Evolutionary conservation across 495 filamentous ascomycete genomes (phyloP).

Genomic region (Penicillium silybi): DNA sequence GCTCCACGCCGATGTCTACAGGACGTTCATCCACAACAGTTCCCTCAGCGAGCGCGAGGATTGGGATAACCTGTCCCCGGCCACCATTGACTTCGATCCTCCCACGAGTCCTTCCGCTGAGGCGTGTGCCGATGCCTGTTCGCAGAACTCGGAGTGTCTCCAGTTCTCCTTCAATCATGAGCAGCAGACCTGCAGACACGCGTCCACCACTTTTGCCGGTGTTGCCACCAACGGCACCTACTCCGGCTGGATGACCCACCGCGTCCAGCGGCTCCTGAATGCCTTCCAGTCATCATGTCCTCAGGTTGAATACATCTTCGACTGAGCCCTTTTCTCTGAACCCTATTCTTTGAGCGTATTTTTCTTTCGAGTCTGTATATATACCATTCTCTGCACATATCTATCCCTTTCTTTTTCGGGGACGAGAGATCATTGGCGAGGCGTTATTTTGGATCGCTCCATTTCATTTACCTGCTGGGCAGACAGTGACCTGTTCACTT

Average conservation of each 20-base stretch:
- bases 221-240: slow-evolving; percentile 17
- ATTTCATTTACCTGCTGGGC: slow-evolving; percentile 7
- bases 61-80: slow-evolving; percentile 32
- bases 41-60: slow-evolving; percentile 17
- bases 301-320: slow-evolving; percentile 25
- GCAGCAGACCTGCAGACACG: slow-evolving; percentile 27
- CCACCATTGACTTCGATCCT: slow-evolving; percentile 16
- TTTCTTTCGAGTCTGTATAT: slow-evolving; percentile 6
- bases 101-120: slow-evolving; percentile 22
- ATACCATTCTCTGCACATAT: slow-evolving; percentile 11
- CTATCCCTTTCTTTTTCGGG: not conserved
- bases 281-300: slow-evolving; percentile 26
- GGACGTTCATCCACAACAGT: slow-evolving; percentile 21
- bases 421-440: slow-evolving; percentile 13
- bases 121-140: slow-evolving; percentile 35
- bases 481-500: slow-evolving; percentile 5
- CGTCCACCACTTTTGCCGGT: slow-evolving; percentile 28
- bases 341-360: not conserved
- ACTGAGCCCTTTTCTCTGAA: slow-evolving; percentile 8
- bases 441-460: slow-evolving; percentile 12
- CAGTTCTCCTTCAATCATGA: slow-evolving; percentile 37
- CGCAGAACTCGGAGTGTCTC: slow-evolving; percentile 34
- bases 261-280: slow-evolving; percentile 24
- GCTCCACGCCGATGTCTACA: slow-evolving; percentile 34
- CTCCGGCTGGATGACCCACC: slow-evolving; percentile 32